Base-by-base conservation (phyloP, 129 eudicot genomes). In the Flaveria trinervia region DNA sequence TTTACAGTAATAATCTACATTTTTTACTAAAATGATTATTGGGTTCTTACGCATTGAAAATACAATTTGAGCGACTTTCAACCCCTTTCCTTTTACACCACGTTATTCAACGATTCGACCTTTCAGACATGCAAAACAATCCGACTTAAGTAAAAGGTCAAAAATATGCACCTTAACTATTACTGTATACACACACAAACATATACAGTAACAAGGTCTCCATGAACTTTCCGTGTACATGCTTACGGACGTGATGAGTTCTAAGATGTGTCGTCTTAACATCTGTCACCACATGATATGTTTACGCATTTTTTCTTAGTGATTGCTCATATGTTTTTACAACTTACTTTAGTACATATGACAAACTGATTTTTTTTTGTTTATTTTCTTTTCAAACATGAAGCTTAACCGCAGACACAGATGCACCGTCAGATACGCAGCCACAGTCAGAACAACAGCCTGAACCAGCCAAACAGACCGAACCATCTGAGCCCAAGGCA, bases 381-480 rank as follows among this genome's bases (percentile, higher is more conserved):
- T 45, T 55, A 14, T 8, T 25, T 66, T 56, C 44, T 43, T 65
- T 45, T 20, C 57, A 36, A 77, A 84, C 55, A 33, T 81, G 70
- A 61, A 86, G 87, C 64, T 74, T 77, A 80, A 39, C 81, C 56
- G 87, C 72, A 57, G 78, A 68, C 17, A 56, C 41, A 30, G 54
- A 57, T 48, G 78, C 54, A 50, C 80, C 20, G 23, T 30, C 20
- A 50, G 80, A 65, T 30, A 49, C 33, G 49, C 61, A 72, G 11
- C 43, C 75, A 41, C 23, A 74, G 14, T 74, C 71, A 62, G 62
- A 28, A 52, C 33, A 30, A 26, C 44, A 54, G 12, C 68, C 16
- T 69, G 81, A 77, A 69, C 49, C 60, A 44, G 76, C 50, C 36
- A 55, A 68, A 77, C 75, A 78, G 39, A 9, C 59, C 49, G 36